Conservation (phyloP, 2,329 filamentous ascomycete genomes). For the Paecilomyces sp. region DNA sequence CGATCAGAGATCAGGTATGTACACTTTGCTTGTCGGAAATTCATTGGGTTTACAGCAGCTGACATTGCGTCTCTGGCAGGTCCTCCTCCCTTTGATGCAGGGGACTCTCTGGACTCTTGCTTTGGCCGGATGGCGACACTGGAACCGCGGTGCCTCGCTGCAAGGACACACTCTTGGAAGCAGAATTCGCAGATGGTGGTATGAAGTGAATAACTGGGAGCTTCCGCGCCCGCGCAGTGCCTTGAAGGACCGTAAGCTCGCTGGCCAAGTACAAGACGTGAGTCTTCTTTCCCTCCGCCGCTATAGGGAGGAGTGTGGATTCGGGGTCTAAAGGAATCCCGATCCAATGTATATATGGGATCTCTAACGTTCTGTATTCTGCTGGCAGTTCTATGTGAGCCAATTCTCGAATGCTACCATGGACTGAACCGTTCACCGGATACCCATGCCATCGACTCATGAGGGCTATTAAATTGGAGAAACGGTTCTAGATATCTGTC, state of each 20-base stretch:
- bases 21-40: background rate
- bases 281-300: constrained; percentile 14
- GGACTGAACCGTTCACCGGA: background rate
- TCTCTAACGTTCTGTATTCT: background rate
- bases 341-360: background rate
- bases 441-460: background rate
- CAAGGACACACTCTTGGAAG: constrained; percentile 72
- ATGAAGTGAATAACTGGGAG: constrained; percentile 84
- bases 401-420: constrained; percentile 4
- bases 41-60: background rate
- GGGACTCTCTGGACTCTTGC: constrained; percentile 83
- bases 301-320: background rate
- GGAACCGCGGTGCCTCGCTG: constrained; percentile 73
- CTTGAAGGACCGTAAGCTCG: constrained; percentile 22
- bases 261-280: constrained; percentile 37
- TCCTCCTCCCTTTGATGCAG: constrained; percentile 80
- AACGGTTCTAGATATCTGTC: background rate
- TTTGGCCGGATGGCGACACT: constrained; percentile 80
- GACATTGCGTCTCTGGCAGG: constrained; percentile 39
- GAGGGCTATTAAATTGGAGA: background rate
- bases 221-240: constrained; percentile 42
- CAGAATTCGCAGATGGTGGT: constrained; percentile 85
- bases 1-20: constrained; percentile 74
- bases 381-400: constrained; percentile 4
- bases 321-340: background rate